These are phyloP conservation scores for Backusella liffmaniae DNA, from an alignment of 192 early-diverging fungal genomes.

Conservation along the genomic window DNA sequence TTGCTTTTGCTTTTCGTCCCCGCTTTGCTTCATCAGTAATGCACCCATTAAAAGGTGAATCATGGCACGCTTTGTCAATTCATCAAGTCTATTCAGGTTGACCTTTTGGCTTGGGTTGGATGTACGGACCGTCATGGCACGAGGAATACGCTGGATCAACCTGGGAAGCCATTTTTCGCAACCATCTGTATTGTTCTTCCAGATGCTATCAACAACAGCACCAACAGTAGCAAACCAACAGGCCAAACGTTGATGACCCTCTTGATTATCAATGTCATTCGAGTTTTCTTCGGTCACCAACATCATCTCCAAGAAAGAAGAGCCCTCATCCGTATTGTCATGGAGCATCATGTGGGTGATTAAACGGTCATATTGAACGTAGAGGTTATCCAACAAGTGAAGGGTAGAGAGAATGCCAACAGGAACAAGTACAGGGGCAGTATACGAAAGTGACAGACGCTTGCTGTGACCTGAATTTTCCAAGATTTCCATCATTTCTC, in stretches of 20 bases:
- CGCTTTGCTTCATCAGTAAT: not conserved
- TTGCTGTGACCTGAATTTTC: not conserved
- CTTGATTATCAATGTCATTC: not conserved
- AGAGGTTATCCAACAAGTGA: constrained; percentile 18
- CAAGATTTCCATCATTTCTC: constrained; percentile 11
- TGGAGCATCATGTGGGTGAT: constrained; percentile 7
- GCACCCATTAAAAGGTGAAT: constrained; percentile 6
- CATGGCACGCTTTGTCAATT: constrained; percentile 2
- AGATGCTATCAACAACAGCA: constrained; percentile 21
- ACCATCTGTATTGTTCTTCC: constrained; percentile 12
- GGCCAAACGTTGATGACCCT: not conserved
- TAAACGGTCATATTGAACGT: constrained; percentile 11
- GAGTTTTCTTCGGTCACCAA: not conserved
- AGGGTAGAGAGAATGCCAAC: constrained; percentile 8
- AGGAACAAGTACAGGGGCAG: constrained; percentile 14
- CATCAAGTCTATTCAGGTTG: not conserved
- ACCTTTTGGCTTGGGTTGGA: not conserved
- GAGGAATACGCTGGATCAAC: not conserved
- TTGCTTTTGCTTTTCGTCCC: not conserved
- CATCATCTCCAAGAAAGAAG: constrained; percentile 14
- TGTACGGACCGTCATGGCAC: not conserved
- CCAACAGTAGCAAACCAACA: constrained; percentile 28
- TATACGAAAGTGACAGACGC: constrained; percentile 1
- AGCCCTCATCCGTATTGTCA: not conserved
- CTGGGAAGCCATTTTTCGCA: constrained; percentile 1